Base-by-base conservation (phyloP, 371 early-diverging fungal genomes). In the Thermomucor indicae-seudaticae region DNA sequence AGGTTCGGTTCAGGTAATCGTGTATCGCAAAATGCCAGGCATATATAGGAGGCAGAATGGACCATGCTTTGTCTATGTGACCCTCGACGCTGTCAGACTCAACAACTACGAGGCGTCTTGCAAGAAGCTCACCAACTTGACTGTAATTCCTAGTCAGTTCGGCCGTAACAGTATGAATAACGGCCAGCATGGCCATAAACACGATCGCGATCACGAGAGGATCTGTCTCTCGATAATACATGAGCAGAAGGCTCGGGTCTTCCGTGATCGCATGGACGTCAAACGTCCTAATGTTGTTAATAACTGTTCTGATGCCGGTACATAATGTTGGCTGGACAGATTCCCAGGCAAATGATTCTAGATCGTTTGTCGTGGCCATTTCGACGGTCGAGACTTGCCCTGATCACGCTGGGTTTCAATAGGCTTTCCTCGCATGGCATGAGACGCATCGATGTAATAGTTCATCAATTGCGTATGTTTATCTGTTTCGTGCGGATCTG, bases 41-140 rank as follows among this genome's bases (percentile, higher is more conserved):
- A 49, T 85, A 90, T 8, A 80, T 12, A 3, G 59, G 51, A 8
- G 95, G 95, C 24, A 81, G 48, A 45, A 91, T 55, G 22, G 90
- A 81, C 90, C 90, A 89, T 4, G 85, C 62, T 7, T 72, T 72
- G 58, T 90, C 90, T 53, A 77, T 57, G 12, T n/a, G n/a, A n/a
- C n/a, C n/a, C n/a, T n/a, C 42, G 17, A 37, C 19, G 37, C 27
- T 8, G 19, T 23, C 10, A 11, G 43, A 37, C 38, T 31, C 4
- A 35, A 12, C 31, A 28, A 44, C 30, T 43, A 31, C 31, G 32
- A 10, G 43, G 8, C 24, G 8, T 19, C 23, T 32, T 8, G 25
- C 12, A 38, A 11, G 31, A 31, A 11, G 31, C 34, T 59, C 63
- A 75, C 76, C 76, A 22, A 75, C 76, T 72, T 75, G 76, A 17